Evolutionary conservation across 495 filamentous ascomycete genomes (phyloP).

Genomic region (Xylaria telfairii): DNA sequence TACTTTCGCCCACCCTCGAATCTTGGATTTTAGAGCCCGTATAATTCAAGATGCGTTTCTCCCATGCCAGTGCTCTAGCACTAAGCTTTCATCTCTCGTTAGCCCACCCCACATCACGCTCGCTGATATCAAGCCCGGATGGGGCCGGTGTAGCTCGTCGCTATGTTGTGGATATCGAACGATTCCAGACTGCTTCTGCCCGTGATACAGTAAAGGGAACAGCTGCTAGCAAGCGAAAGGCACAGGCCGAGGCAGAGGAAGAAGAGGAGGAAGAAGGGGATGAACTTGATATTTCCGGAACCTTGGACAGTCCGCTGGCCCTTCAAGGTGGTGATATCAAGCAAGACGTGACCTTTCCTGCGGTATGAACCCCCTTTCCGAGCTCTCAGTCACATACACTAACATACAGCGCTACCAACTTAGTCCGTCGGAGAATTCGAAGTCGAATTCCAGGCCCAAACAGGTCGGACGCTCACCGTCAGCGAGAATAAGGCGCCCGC

Average conservation of each 20-base stretch:
- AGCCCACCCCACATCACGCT: not conserved
- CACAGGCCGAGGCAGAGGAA: not conserved
- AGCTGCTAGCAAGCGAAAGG: not conserved
- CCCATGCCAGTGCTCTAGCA: not conserved
- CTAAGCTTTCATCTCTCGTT: not conserved
- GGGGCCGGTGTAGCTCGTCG: not conserved
- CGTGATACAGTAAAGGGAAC: not conserved
- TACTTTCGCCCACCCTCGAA: not conserved
- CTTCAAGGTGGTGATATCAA: constrained; percentile 38
- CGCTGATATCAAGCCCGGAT: not conserved
- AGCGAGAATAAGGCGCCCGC: constrained; percentile 45
- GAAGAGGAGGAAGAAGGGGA: not conserved
- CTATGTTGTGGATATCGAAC: not conserved
- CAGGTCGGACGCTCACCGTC: constrained; percentile 38
- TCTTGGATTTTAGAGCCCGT: not conserved
- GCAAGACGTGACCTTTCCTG: constrained; percentile 39
- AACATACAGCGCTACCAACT: not conserved
- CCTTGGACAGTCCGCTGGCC: constrained; percentile 32
- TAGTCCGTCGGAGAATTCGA: constrained; percentile 44
- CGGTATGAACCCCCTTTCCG: constrained; percentile 26
- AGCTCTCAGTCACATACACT: not conserved
- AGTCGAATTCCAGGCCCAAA: constrained; percentile 44
- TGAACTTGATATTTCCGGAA: not conserved
- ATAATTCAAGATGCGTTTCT: constrained; percentile 6
- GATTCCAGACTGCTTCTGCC: not conserved